phyloP scores from a whole-genome alignment of 2,329 filamentous ascomycete genomes.

The Sarocladium brachiariae region DNA sequence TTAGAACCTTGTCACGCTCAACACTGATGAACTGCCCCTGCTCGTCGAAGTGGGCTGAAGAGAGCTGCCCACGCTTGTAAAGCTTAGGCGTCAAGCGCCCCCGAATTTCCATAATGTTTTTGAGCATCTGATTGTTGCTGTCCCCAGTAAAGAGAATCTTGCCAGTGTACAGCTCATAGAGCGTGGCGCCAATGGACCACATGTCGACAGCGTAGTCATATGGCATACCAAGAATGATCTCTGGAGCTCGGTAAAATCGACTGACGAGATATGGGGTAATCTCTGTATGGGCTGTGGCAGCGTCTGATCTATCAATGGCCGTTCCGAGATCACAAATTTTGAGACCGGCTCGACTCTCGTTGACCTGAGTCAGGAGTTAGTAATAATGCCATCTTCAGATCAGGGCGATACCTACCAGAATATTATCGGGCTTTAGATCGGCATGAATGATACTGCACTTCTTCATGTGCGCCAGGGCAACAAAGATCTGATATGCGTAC shows the following conservation, averaged over 20 bases:
- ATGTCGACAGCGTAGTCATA: slow-evolving; percentile 94
- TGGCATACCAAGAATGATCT: slow-evolving; percentile 94
- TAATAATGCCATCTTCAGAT: slow-evolving; percentile 9
- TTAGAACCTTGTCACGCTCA: slow-evolving; percentile 80
- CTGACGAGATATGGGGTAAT: slow-evolving; percentile 93
- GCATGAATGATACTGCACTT: slow-evolving; percentile 93
- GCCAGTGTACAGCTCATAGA: slow-evolving; percentile 95
- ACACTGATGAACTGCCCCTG: slow-evolving; percentile 76
- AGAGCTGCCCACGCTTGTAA: slow-evolving; percentile 73
- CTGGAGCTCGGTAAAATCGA: slow-evolving; percentile 93
- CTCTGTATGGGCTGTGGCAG: slow-evolving; percentile 64
- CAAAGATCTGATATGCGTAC: slow-evolving; percentile 92
- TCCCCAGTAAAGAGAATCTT: slow-evolving; percentile 94
- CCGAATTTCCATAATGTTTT: slow-evolving; percentile 90
- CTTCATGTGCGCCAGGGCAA: slow-evolving; percentile 78
- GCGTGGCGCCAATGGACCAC: slow-evolving; percentile 95
- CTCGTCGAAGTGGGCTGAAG: slow-evolving; percentile 75
- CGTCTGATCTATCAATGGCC: slow-evolving; percentile 83
- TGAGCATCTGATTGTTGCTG: slow-evolving; percentile 98
- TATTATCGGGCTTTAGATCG: slow-evolving; percentile 96
- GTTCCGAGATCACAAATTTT: slow-evolving; percentile 97
- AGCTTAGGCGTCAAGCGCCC: slow-evolving; percentile 88
- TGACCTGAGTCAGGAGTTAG: slow-evolving; percentile 47
- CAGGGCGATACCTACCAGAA: slow-evolving; percentile 53
- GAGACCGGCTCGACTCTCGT: slow-evolving; percentile 73